Evolutionary conservation across 768 basidiomycete genomes (phyloP), one percentile per base, ranked within the genome.

Genomic region (Steccherinum ochraceum): DNA sequence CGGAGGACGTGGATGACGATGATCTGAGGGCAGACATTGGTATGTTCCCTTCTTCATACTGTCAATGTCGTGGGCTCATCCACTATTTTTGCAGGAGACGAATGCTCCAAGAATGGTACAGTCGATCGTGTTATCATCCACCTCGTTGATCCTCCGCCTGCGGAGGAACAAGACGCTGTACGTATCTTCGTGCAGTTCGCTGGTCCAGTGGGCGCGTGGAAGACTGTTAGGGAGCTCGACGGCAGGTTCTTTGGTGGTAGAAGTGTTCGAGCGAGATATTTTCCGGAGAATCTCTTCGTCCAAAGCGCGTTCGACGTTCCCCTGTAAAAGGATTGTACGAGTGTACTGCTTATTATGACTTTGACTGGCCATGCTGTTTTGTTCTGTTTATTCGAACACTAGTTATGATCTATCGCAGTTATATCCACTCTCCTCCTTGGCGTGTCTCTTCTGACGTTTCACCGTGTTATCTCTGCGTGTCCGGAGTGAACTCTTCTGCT

Each of bases 131-230:
- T 96, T 11, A 69, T 93, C 21, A 78, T 96, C 1, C 93, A 97
- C 58, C 69, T 80, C 35, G 78, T 88, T 42, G 73, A 83, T 40
- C 89, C 91, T 2, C 70, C 78, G 1, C 79, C 90, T 0, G 55
- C 67, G 2, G 74, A 84, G 45, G 73, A 80, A 2, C 83, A 84
- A n/a, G 86, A 92, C n/a, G 83, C 85, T 1, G 86, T 96, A 3
- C 84, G 93, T 47, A 85, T 97, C 49, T 98, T 96, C 63, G 86
- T 97, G 13, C 71, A 89, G 48, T 98, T 95, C 61, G 83, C 84
- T 0, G 95, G 94, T 1, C 89, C 90, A 3, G 93, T 79, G 0
- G 95, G 92, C 11, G 95, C 94, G 4, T 98, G 93, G 94, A 91
- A 92, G 67, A 93, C 92, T 0, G 90, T 94, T 2, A 80, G 92